Evolutionary conservation across 306 rosid genomes (phyloP).

Genomic region (Ochetophila trinervis): DNA sequence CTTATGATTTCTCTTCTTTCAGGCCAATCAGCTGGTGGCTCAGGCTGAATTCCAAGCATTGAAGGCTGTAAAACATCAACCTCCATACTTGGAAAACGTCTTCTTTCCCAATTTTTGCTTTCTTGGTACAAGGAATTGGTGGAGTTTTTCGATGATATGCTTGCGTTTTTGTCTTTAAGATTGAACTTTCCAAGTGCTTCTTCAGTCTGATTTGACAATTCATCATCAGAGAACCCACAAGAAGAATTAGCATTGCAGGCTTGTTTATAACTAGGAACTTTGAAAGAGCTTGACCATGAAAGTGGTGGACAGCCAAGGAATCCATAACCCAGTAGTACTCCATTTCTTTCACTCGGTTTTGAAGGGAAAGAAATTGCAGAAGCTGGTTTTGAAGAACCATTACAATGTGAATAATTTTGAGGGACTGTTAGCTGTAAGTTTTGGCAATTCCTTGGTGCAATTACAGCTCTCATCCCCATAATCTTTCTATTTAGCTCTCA

Average conservation of each 20-base stretch:
- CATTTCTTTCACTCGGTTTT: slow-evolving; percentile 20
- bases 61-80: slow-evolving; percentile 47
- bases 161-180: slow-evolving; percentile 19
- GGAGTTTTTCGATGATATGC: slow-evolving; percentile 12
- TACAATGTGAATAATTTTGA: slow-evolving; percentile 10
- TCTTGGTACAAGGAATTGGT: slow-evolving; percentile 1
- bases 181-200: slow-evolving; percentile 12
- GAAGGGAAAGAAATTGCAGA: slow-evolving; percentile 22
- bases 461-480: slow-evolving; percentile 42
- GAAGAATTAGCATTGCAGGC: slow-evolving; percentile 30
- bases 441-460: slow-evolving; percentile 35
- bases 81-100: slow-evolving; percentile 20
- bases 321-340: slow-evolving; percentile 19
- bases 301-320: slow-evolving; percentile 12
- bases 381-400: slow-evolving; percentile 20
- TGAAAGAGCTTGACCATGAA: slow-evolving; percentile 15
- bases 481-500: slow-evolving; percentile 5
- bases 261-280: slow-evolving; percentile 28
- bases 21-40: slow-evolving; percentile 64
- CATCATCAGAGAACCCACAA: slow-evolving; percentile 35
- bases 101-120: background rate
- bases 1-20: slow-evolving; percentile 51
- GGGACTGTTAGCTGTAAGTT: slow-evolving; percentile 17
- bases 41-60: slow-evolving; percentile 46
- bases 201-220: slow-evolving; percentile 23